A percentile compares a stretch with the other conserved stretches of the same genome.
These are phyloP conservation scores for Prunus mira DNA, from an alignment of 306 rosid genomes.

Conservation along the genomic window DNA sequence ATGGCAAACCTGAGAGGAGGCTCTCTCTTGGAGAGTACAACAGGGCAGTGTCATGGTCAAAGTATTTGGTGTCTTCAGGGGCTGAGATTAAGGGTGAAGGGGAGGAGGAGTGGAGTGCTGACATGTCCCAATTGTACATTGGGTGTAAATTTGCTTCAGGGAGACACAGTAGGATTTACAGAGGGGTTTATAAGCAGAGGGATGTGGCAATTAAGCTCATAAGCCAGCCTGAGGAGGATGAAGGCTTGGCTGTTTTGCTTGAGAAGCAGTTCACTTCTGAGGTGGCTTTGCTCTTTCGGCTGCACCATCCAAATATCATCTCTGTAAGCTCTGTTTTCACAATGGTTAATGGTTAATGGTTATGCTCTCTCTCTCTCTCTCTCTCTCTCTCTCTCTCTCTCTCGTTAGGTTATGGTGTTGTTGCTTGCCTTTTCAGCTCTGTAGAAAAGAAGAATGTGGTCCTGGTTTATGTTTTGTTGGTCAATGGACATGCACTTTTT, in stretches of 20 bases:
- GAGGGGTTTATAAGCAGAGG: conserved; percentile 70
- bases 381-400: neutral
- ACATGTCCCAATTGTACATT: conserved; percentile 76
- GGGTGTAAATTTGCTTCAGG: conserved; percentile 85
- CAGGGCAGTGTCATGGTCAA: conserved; percentile 96
- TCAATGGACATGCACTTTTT: neutral
- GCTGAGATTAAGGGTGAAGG: conserved; percentile 87
- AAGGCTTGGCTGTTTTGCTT: conserved; percentile 58
- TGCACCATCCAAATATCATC: conserved; percentile 82
- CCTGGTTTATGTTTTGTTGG: conserved; percentile 15
- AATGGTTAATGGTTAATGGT: too few relatives aligned
- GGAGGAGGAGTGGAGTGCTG: conserved; percentile 96
- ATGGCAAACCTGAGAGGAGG: conserved; percentile 46
- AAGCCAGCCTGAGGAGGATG: conserved; percentile 90
- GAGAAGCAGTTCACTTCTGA: conserved; percentile 89
- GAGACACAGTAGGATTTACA: conserved; percentile 86
- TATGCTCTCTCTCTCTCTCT: neutral
- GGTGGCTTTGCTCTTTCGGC: conserved; percentile 65
- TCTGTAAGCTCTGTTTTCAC: conserved; percentile 45
- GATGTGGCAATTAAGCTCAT: conserved; percentile 90
- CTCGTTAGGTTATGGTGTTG: neutral
- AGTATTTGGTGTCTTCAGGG: conserved; percentile 79
- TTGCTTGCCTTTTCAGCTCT: neutral
- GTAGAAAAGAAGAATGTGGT: neutral
- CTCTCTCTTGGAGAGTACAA: conserved; percentile 79